phyloP scores from a whole-genome alignment of 345 rosid species.

The Tarenaya hassleriana region DNA sequence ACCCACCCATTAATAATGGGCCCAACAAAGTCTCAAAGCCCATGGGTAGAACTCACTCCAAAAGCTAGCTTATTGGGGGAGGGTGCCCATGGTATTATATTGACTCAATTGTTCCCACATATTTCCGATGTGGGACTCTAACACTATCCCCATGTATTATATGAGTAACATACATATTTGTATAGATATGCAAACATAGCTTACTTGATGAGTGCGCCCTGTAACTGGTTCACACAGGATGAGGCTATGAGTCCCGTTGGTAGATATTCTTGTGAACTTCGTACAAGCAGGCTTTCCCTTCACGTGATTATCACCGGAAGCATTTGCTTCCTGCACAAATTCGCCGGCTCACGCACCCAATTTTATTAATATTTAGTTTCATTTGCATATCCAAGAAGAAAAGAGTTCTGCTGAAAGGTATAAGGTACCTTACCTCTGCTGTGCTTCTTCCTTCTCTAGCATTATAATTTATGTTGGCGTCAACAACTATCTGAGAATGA shows the following conservation, averaged over 20 bases:
- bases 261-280: slow-evolving; percentile 73
- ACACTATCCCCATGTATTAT: slow-evolving; percentile 1
- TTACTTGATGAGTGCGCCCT: slow-evolving; percentile 95
- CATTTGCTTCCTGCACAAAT: slow-evolving; percentile 38
- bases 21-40: too few relatives aligned
- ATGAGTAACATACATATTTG: background rate
- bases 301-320: slow-evolving; percentile 32
- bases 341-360: background rate
- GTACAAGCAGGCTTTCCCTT: slow-evolving; percentile 82
- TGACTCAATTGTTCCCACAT: too few relatives aligned
- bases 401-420: slow-evolving; percentile 11
- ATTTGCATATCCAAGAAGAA: background rate
- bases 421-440: slow-evolving; percentile 43
- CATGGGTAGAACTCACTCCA: too few relatives aligned
- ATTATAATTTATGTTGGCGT: slow-evolving; percentile 53
- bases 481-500: slow-evolving; percentile 53
- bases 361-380: background rate
- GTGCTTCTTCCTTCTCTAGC: slow-evolving; percentile 82
- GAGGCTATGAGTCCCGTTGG: slow-evolving; percentile 75
- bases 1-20: too few relatives aligned
- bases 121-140: too few relatives aligned
- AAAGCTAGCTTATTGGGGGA: too few relatives aligned
- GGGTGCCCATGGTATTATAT: too few relatives aligned
- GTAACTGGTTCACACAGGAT: slow-evolving; percentile 88
- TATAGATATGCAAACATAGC: slow-evolving; percentile 15